A percentile compares a stretch with the other conserved stretches of the same genome.
Conservation (phyloP, 2,329 filamentous ascomycete genomes). For the Pseudofabraea citricarpa region DNA sequence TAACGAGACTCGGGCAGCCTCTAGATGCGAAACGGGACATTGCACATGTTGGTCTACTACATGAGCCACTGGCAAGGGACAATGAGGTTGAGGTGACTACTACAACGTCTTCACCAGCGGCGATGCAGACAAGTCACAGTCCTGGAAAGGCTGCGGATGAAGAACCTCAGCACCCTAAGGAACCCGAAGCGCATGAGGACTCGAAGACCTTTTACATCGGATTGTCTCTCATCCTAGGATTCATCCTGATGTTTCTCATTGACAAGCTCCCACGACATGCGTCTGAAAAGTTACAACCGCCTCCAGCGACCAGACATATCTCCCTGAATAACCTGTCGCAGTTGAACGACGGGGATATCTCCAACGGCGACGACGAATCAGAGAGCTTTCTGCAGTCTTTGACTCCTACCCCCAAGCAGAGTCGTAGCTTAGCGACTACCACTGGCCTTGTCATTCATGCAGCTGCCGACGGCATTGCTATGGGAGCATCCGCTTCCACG, state of each 20-base stretch:
- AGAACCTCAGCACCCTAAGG: constrained; percentile 25
- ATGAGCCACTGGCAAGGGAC: constrained; percentile 6
- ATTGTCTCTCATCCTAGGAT: constrained; percentile 79
- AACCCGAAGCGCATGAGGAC: constrained; percentile 39
- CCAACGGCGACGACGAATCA: constrained; percentile 48
- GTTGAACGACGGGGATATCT: neutral
- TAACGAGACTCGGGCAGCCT: constrained; percentile 1
- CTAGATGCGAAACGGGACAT: constrained; percentile 1
- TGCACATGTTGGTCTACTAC: constrained; percentile 3
- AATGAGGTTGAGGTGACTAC: constrained; percentile 4
- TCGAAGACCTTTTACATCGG: constrained; percentile 75
- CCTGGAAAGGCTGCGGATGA: neutral
- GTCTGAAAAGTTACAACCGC: constrained; percentile 56
- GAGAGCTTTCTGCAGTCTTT: constrained; percentile 56
- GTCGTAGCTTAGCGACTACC: constrained; percentile 73
- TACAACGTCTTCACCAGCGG: constrained; percentile 2
- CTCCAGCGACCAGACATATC: constrained; percentile 74
- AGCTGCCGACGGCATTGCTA: constrained; percentile 88
- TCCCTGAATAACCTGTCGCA: constrained; percentile 76
- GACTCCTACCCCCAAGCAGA: constrained; percentile 51
- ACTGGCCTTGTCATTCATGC: constrained; percentile 95
- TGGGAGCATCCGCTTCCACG: constrained; percentile 81
- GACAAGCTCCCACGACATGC: constrained; percentile 78
- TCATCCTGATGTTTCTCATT: constrained; percentile 95
- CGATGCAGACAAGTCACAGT: constrained; percentile 1